Conservation (phyloP, 345 rosid species). For the Aegle marmelos region DNA sequence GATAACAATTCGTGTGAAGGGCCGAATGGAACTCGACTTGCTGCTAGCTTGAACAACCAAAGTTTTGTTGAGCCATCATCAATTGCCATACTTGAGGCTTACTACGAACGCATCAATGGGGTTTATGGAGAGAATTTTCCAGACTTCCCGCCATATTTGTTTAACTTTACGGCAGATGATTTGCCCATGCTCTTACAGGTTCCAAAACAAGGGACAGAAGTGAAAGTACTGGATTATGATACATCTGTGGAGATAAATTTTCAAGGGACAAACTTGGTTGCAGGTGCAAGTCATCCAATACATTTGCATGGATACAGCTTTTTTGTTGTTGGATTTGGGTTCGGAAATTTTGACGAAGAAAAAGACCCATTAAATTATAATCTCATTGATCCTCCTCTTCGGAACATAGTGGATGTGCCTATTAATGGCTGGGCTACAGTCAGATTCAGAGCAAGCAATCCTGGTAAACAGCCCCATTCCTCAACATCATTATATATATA, state of each 20-base stretch:
- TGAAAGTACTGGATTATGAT: conserved; percentile 21
- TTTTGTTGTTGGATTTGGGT: conserved; percentile 49
- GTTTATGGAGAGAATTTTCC: conserved; percentile 23
- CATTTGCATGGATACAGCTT: conserved; percentile 51
- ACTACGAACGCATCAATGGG: conserved; percentile 23
- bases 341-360: conserved; percentile 30
- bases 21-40: conserved; percentile 10
- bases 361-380: conserved; percentile 23
- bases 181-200: conserved; percentile 9
- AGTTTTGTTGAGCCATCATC: conserved; percentile 20
- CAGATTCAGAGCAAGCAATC: conserved; percentile 32
- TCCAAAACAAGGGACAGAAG: conserved; percentile 22
- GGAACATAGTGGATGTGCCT: conserved; percentile 30
- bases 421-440: conserved; percentile 33
- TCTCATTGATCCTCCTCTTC: conserved; percentile 31
- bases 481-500: neutral
- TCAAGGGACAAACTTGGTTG: conserved; percentile 42
- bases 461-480: conserved; percentile 14
- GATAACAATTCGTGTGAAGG: conserved; percentile 22
- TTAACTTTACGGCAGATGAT: conserved; percentile 22
- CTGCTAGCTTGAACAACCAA: conserved; percentile 41
- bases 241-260: conserved; percentile 37
- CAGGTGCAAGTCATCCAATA: conserved; percentile 41
- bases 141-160: conserved; percentile 14
- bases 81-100: conserved; percentile 27